Conservation (phyloP, 2,329 filamentous ascomycete genomes). For the Verticillium tricorpus region DNA sequence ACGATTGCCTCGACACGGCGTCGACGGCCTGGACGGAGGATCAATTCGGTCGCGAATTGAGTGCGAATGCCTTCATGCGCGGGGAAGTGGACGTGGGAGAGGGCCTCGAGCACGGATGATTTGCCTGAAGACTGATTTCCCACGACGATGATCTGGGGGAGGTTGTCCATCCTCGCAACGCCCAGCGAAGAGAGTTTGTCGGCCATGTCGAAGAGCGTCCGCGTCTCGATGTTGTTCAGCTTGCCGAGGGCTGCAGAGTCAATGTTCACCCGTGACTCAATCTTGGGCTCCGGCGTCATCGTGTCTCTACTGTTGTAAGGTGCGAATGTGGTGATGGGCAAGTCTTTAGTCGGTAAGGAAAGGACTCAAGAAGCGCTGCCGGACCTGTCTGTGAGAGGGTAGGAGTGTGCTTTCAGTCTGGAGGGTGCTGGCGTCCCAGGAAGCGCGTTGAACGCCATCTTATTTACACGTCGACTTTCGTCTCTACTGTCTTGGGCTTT, state of each 20-base stretch:
- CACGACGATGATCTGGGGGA: conserved; percentile 54
- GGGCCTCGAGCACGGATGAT: conserved; percentile 60
- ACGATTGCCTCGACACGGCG: conserved; percentile 39
- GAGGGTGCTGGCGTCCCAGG: too few species aligned
- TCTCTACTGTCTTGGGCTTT: too few species aligned
- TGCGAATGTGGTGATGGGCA: too few species aligned
- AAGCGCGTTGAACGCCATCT: too few species aligned
- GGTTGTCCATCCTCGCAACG: conserved; percentile 38
- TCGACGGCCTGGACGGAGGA: conserved; percentile 37
- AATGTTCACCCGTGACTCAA: conserved; percentile 3
- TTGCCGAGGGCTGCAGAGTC: conserved; percentile 29
- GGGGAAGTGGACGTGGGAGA: conserved; percentile 57
- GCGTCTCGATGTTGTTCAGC: conserved; percentile 37
- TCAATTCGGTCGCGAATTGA: conserved; percentile 56
- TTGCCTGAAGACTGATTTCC: conserved; percentile 60
- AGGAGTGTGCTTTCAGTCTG: too few species aligned
- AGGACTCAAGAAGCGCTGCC: too few species aligned
- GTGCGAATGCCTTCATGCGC: conserved; percentile 53
- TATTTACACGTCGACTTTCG: too few species aligned
- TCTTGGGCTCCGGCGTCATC: neutral
- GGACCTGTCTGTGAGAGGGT: too few species aligned
- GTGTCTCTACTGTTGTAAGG: neutral
- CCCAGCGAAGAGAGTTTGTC: conserved; percentile 47
- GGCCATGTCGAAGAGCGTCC: conserved; percentile 47
- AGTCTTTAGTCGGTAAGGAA: too few species aligned